Percentiles rank a stretch among this genome's conserved stretches.
Evolutionary conservation across 139 green algal species (phyloP).

Genomic region (Pleodorina starrii): DNA sequence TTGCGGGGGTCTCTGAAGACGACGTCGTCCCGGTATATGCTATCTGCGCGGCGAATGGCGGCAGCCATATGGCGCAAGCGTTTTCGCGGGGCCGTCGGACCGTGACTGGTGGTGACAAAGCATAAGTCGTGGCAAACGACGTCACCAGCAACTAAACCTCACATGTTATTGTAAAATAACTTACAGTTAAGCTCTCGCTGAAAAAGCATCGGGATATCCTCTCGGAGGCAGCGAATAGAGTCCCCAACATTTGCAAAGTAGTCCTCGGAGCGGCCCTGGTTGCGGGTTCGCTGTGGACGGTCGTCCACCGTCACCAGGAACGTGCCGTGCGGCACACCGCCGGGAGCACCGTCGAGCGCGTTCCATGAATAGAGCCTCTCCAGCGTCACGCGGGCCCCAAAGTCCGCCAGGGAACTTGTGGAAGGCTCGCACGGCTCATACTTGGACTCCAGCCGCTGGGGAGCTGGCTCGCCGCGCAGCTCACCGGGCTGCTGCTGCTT

Average conservation of each 20-base stretch:
- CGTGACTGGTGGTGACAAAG: neutral
- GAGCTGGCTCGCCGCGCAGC: neutral
- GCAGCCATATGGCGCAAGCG: neutral
- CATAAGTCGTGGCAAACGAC: neutral
- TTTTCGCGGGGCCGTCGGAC: neutral
- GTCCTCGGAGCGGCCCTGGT: conserved; percentile 69
- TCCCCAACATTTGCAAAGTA: conserved; percentile 97
- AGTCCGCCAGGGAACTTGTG: conserved; percentile 40
- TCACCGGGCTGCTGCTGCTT: conserved; percentile 9
- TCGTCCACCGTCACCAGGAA: conserved; percentile 50
- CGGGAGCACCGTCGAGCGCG: neutral
- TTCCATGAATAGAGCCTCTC: conserved; percentile 34
- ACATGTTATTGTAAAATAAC: conserved; percentile 46
- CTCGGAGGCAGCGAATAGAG: conserved; percentile 89
- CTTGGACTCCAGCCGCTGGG: neutral
- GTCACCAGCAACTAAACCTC: neutral
- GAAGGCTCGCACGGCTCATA: conserved; percentile 45
- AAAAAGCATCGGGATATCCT: conserved; percentile 92
- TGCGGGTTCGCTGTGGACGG: conserved; percentile 47
- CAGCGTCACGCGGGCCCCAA: conserved; percentile 42
- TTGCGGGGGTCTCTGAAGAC: conserved; percentile 91
- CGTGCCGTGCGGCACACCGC: neutral
- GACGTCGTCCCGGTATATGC: conserved; percentile 94
- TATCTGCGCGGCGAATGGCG: conserved; percentile 62
- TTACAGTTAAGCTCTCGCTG: conserved; percentile 90